Evolutionary conservation across 805 yeast species (phyloP).

Genomic region (Candida arabinofermentans): DNA sequence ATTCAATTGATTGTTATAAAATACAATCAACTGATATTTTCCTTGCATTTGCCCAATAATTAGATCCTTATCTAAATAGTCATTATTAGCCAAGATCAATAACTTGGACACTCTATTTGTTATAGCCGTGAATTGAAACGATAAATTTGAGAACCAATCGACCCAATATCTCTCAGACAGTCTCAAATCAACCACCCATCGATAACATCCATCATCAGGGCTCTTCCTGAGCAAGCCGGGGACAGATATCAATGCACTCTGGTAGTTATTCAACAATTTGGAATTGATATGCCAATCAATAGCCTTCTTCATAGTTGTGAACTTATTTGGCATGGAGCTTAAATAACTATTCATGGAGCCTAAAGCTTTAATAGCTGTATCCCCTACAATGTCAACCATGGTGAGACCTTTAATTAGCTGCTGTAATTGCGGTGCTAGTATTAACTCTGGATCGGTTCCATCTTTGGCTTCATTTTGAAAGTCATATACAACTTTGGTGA

Average conservation of each 20-base stretch:
- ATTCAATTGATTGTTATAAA: slow-evolving; percentile 34
- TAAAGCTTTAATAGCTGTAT: slow-evolving; percentile 74
- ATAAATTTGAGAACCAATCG: slow-evolving; percentile 75
- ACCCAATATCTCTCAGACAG: slow-evolving; percentile 70
- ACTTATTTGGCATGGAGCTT: slow-evolving; percentile 56
- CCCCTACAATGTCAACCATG: slow-evolving; percentile 91
- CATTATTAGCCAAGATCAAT: slow-evolving; percentile 83
- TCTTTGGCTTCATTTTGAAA: slow-evolving; percentile 14
- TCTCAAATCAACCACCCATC: slow-evolving; percentile 65
- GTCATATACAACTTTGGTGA: slow-evolving; percentile 47
- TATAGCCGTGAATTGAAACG: slow-evolving; percentile 40
- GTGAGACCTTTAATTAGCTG: slow-evolving; percentile 56
- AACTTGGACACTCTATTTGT: slow-evolving; percentile 53
- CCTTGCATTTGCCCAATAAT: slow-evolving; percentile 99
- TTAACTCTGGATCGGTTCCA: background rate
- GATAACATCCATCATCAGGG: slow-evolving; percentile 13
- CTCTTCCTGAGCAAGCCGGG: slow-evolving; percentile 53
- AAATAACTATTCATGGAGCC: slow-evolving; percentile 65
- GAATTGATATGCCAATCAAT: slow-evolving; percentile 78
- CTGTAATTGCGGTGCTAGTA: slow-evolving; percentile 11
- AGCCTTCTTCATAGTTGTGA: slow-evolving; percentile 52
- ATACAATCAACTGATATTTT: slow-evolving; percentile 81
- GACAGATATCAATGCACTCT: slow-evolving; percentile 72
- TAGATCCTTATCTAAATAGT: slow-evolving; percentile 75
- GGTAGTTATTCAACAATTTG: slow-evolving; percentile 47